Evolutionary conservation across 768 basidiomycete species (phyloP).

Genomic region (Suillus occidentalis): DNA sequence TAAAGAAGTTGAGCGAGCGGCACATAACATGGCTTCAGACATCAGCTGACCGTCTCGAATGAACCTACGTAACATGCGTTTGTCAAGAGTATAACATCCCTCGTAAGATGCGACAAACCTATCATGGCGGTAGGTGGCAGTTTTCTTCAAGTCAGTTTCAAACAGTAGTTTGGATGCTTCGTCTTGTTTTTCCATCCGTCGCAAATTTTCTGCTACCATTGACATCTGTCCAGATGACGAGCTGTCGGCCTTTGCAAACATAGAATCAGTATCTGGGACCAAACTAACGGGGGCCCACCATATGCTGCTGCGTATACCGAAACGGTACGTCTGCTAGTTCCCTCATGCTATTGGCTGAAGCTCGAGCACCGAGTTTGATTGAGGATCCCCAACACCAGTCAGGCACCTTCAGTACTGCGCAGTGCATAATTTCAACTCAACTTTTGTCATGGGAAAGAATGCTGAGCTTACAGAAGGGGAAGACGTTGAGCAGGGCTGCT

Average conservation of each 20-base stretch:
- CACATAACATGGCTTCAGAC: not conserved
- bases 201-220: conserved; percentile 15
- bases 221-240: not conserved
- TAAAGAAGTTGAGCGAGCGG: conserved; percentile 1
- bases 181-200: conserved; percentile 17
- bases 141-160: conserved; percentile 9
- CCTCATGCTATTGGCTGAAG: not conserved
- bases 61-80: conserved; percentile 12
- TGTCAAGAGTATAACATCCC: not conserved
- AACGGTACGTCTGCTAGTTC: conserved; percentile 7
- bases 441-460: not conserved
- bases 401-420: conserved; percentile 13
- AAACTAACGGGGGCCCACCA: conserved; percentile 2
- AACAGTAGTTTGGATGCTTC: conserved; percentile 5
- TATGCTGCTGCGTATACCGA: conserved; percentile 7
- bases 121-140: conserved; percentile 13
- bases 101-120: conserved; percentile 9
- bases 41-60: conserved; percentile 18
- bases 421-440: not conserved
- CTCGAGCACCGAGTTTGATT: conserved; percentile 10
- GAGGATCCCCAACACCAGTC: conserved; percentile 15
- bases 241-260: not conserved
- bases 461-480: conserved; percentile 14
- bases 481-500: conserved; percentile 1
- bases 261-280: not conserved